Evolutionary conservation across 441 rosid species (phyloP).

Genomic region (Eruca vesicaria): DNA sequence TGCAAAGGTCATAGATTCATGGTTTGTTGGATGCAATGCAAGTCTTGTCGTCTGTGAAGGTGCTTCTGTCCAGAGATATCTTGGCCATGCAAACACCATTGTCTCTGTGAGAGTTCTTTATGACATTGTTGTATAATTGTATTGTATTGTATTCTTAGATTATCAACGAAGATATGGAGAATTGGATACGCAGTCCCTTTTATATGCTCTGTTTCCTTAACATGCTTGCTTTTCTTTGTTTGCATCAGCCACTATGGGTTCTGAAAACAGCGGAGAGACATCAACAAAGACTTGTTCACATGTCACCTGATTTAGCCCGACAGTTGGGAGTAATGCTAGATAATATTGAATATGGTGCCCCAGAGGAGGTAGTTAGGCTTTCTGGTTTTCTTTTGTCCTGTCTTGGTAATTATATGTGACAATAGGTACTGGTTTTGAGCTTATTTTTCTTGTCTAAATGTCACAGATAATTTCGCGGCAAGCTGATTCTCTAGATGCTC

Average conservation of each 20-base stretch:
- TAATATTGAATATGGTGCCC: conserved; percentile 43
- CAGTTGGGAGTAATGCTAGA: conserved; percentile 71
- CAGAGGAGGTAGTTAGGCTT: conserved; percentile 62
- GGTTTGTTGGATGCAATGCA: conserved; percentile 82
- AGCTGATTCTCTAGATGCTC: conserved; percentile 33
- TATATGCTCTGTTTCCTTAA: conserved; percentile 6
- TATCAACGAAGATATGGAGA: not conserved
- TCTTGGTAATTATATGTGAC: not conserved
- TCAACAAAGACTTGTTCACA: conserved; percentile 75
- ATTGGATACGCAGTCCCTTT: not conserved
- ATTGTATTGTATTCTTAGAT: not conserved
- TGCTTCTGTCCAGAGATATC: conserved; percentile 62
- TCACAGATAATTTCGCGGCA: conserved; percentile 46
- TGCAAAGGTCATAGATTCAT: conserved; percentile 55
- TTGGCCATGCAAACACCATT: conserved; percentile 74
- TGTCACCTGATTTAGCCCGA: conserved; percentile 91
- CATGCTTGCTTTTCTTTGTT: conserved; percentile 21
- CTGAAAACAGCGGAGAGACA: conserved; percentile 77
- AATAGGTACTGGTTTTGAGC: not conserved
- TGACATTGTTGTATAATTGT: conserved; percentile 5
- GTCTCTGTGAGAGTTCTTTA: conserved; percentile 82
- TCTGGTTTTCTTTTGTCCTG: not conserved
- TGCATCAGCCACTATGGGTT: conserved; percentile 79
- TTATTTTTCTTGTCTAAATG: not conserved
- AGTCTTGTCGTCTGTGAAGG: conserved; percentile 88